Evolutionary conservation across 805 yeast species (phyloP), one percentile per base, ranked within the genome.

Genomic region (Groenewaldozyma tartarivorans): DNA sequence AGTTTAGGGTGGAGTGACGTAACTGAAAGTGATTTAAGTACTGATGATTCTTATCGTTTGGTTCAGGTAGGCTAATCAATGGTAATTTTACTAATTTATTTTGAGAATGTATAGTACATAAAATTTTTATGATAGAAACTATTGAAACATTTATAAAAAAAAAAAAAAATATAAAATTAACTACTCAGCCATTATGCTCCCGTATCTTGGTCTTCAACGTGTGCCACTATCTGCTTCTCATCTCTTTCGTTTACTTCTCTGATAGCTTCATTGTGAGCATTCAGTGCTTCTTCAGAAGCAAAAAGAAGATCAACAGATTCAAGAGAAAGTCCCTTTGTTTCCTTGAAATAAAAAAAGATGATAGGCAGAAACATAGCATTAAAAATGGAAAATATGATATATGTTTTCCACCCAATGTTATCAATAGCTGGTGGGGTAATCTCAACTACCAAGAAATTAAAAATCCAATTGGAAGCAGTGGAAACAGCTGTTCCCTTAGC

Each of bases 251-350:
- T n/a, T n/a, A n/a, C n/a, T n/a, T n/a, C 19, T 9, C 34, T 27
- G 9, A 36, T 33, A 6, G 39, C 39, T 9, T 36, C 39, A 19
- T 36, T 36, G 15, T 36, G 39, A 21, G 39, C 39, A 5, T 20
- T 19, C 6, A 36, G 11, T 13, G 39, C 39, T 17, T 62, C 52
- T 56, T 46, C 67, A 50, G 77, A 94, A 50, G 85, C 90, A 58
- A 86, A 86, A 6, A 85, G 73, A 2, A 81, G 72, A 44, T 87
- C 94, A 90, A 86, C 85, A 42, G 86, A 95, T 56, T 87, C 95
- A 41, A 86, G 68, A 18, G 78, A 68, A 36, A 86, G 73, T 9
- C 95, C 95, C 52, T 82, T 84, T 3, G 95, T 86, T 57, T 86
- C 95, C 1, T 95, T 95, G 56, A 79, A 85, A 39, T 78, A 64